Percentiles rank a stretch among this genome's conserved stretches.
Evolutionary conservation across 2,329 filamentous ascomycete genomes (phyloP).

Genomic region (Coniochaeta pulveracea): DNA sequence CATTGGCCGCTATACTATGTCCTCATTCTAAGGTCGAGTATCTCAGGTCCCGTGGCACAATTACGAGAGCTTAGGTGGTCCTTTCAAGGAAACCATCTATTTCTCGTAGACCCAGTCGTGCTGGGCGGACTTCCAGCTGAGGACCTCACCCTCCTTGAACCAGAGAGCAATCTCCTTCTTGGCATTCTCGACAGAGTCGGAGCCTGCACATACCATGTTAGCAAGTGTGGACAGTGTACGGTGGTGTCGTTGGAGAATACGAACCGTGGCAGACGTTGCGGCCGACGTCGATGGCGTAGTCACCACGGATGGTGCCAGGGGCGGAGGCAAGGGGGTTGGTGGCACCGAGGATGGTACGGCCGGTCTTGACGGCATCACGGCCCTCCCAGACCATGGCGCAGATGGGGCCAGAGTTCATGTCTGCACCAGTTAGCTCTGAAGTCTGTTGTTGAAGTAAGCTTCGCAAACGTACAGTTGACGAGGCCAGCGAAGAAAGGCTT

Average conservation of each 20-base stretch:
- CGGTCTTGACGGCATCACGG: conserved; percentile 97
- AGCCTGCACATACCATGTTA: conserved; percentile 99
- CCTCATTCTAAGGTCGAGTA: conserved; percentile 1
- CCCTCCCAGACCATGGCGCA: conserved; percentile 99
- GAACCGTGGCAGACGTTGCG: too few species aligned
- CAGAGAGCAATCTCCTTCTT: conserved; percentile 99
- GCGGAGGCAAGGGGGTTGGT: conserved; percentile 95
- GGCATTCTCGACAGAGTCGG: conserved; percentile 95
- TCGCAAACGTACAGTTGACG: conserved; percentile 63
- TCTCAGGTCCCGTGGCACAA: too few species aligned
- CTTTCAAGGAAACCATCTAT: conserved; percentile 16
- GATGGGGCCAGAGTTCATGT: conserved; percentile 96
- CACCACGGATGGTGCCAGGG: conserved; percentile 93
- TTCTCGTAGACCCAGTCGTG: conserved; percentile 98
- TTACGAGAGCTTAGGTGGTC: too few species aligned
- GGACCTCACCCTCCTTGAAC: conserved; percentile 84
- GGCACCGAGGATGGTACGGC: conserved; percentile 89
- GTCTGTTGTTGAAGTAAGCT: background rate
- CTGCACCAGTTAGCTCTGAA: conserved; percentile 32
- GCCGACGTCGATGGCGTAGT: conserved; percentile 6
- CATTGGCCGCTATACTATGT: background rate
- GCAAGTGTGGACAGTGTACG: conserved; percentile 38
- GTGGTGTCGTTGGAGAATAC: conserved; percentile 62
- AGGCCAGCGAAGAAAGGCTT: conserved; percentile 98
- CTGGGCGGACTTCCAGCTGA: conserved; percentile 74